Evolutionary conservation across 352 stramenopile genomes (phyloP), one percentile per base, ranked within the genome.

Genomic region (Blastocystis sp.): DNA sequence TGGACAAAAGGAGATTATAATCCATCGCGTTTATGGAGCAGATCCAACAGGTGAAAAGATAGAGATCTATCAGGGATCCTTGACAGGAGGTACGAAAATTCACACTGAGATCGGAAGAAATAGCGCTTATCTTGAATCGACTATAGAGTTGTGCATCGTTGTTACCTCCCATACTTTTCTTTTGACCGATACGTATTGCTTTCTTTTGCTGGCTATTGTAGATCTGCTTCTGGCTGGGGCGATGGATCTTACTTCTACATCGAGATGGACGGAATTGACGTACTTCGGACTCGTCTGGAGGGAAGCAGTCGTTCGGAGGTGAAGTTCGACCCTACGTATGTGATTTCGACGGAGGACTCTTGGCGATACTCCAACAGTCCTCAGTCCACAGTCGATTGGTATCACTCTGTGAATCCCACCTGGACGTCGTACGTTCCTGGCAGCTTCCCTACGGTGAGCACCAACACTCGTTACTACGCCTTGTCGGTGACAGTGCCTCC

Each of bases 21-120:
- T 89, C 37, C 78, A 79, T 0, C 63, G 78, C 41, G 66, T 89
- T 45, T 89, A 89, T 43, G 78, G 78, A 56, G 53, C 63, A n/a
- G 76, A 89, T 30, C 63, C 78, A 3, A 54, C 76, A 59, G 59
- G 76, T 26, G 78, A 89, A 55, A 89, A 89, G 56, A 62, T 89
- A 34, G 63, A 76, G 63, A 78, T 89, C 30, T 89, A 89, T 65
- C 45, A 54, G 34, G 78, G 78, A 20, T 66, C 56, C 0, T 26
- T 20, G n/a, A 41, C 6, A 7, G 55, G 18, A 1, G 78, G 78
- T 53, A 34, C 26, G 20, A 76, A 64, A 34, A 65, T 89, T n/a
- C 63, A 89, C 11, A 89, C 78, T 16, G 66, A 79, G 66, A 56
- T 41, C 9, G 78, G 78, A 65, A 54, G 50, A 45, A 79, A 69